A percentile compares a stretch with the other conserved stretches of the same genome.
Evolutionary conservation across 2,329 filamentous ascomycete genomes (phyloP).

Genomic region (Cladophialophora immunda): DNA sequence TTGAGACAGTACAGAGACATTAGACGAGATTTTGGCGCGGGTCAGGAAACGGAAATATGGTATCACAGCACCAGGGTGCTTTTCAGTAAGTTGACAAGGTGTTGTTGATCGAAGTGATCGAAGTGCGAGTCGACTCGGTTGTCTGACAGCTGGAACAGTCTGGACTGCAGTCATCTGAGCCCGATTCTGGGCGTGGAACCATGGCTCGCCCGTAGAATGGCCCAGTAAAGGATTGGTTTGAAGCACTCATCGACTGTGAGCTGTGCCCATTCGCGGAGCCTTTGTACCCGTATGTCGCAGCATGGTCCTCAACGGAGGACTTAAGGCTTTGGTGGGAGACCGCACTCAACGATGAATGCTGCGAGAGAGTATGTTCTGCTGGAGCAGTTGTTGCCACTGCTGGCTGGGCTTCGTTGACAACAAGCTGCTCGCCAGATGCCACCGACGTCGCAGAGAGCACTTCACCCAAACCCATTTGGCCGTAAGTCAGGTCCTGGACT

Average conservation of each 20-base stretch:
- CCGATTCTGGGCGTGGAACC: slow-evolving; percentile 25
- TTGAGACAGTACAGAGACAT: slow-evolving; percentile 7
- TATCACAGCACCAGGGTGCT: background rate
- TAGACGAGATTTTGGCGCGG: background rate
- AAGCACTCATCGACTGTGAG: slow-evolving; percentile 26
- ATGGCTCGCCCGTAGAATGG: slow-evolving; percentile 30
- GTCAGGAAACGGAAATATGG: background rate
- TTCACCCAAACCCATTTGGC: slow-evolving; percentile 43
- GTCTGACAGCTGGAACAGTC: slow-evolving; percentile 31
- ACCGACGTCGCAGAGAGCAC: slow-evolving; percentile 26
- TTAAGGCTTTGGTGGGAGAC: slow-evolving; percentile 25
- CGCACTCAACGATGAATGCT: slow-evolving; percentile 6
- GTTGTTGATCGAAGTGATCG: slow-evolving; percentile 32
- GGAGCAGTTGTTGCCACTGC: background rate
- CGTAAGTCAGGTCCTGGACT: slow-evolving; percentile 45
- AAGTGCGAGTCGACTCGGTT: slow-evolving; percentile 30
- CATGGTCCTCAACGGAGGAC: slow-evolving; percentile 20
- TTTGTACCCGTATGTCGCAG: slow-evolving; percentile 28
- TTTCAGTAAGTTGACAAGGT: slow-evolving; percentile 29
- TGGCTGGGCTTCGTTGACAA: slow-evolving; percentile 18
- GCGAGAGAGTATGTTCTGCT: slow-evolving; percentile 11
- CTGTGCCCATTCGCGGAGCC: slow-evolving; percentile 22
- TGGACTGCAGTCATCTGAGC: slow-evolving; percentile 32
- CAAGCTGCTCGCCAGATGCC: slow-evolving; percentile 11
- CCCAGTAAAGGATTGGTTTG: slow-evolving; percentile 25